These are phyloP conservation scores for Filosporella fistucella DNA, from an alignment of 495 filamentous ascomycete genomes.

Conservation along the genomic window DNA sequence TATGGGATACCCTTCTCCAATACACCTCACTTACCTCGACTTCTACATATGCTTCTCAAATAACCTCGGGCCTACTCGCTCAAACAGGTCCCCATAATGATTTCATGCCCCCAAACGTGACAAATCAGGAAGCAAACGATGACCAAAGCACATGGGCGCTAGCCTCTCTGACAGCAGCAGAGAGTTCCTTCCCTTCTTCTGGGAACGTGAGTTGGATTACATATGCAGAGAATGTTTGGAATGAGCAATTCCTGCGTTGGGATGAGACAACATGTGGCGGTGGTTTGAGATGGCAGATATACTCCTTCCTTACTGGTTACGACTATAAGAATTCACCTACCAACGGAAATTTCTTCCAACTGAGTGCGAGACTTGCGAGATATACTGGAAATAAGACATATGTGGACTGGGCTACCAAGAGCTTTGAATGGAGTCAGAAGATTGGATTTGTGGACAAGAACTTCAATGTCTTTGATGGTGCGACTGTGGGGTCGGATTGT, in stretches of 20 bases:
- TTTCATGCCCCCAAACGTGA: constrained; percentile 67
- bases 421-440: constrained; percentile 62
- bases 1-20: constrained; percentile 68
- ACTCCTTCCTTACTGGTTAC: constrained; percentile 74
- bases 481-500: constrained; percentile 46
- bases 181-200: constrained; percentile 60
- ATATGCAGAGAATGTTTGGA: constrained; percentile 71
- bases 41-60: constrained; percentile 56
- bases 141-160: constrained; percentile 82
- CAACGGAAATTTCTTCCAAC: constrained; percentile 76
- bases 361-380: constrained; percentile 68
- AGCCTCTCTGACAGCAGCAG: constrained; percentile 70
- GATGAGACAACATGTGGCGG: constrained; percentile 63
- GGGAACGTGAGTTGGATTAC: constrained; percentile 58
- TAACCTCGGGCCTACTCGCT: constrained; percentile 55
- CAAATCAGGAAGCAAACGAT: constrained; percentile 72
- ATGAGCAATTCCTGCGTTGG: constrained; percentile 68
- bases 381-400: constrained; percentile 78
- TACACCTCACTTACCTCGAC: constrained; percentile 75
- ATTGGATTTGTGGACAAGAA: constrained; percentile 57
- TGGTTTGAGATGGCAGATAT: constrained; percentile 84
- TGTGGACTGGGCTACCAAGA: constrained; percentile 65
- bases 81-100: constrained; percentile 61
- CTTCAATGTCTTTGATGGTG: constrained; percentile 65
- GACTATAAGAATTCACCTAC: constrained; percentile 77